Evolutionary conservation across 371 early-diverging fungal species (phyloP), one percentile per base, ranked within the genome.

Genomic region (Mucor racemosus): DNA sequence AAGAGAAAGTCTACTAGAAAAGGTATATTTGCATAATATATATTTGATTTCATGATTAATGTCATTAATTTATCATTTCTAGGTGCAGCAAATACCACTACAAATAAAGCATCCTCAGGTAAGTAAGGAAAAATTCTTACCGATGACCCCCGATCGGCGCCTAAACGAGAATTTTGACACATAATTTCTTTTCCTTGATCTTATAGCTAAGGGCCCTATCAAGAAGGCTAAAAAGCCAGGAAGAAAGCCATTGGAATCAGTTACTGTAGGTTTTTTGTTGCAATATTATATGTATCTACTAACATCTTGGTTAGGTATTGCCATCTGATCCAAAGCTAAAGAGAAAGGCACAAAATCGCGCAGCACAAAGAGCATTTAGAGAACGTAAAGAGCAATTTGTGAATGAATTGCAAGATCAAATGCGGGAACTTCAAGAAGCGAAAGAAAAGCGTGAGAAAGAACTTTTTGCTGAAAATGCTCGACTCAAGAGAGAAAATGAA

Each of bases 341-440:
- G 59, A 84, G 92, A 44, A 89, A 90, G 42, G 90, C 86, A 34
- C 93, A 92, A 62, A 92, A 92, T 64, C 78, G 93, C 17, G 90
- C 88, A 9, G 91, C 91, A 4, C 92, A 92, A 68, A 80, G 90
- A 35, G 91, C 91, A 5, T 92, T 91, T 66, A 84, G 93, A 11
- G 90, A 90, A 68, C 84, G 93, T 3, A 93, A 91, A 60, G 85
- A 90, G 66, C 60, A 65, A 39, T 86, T 90, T 71, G 84, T 91
- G 11, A 74, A 78, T 58, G 80, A 84, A 26, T 69, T 92, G 5
- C 89, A 91, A 63, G 76, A 86, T 54, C 89, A 92, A 63, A 75
- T 92, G 31, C 81, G 79, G 15, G 86, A 92, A 67, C 84, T 91
- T 46, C 84, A 84, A 40, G 90, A 88, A 31, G 84, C 91, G 21